A percentile compares a stretch with the other conserved stretches of the same genome.
These are phyloP conservation scores for Botrytis pseudocinerea DNA, from an alignment of 2,329 filamentous ascomycete species.

Conservation along the genomic window DNA sequence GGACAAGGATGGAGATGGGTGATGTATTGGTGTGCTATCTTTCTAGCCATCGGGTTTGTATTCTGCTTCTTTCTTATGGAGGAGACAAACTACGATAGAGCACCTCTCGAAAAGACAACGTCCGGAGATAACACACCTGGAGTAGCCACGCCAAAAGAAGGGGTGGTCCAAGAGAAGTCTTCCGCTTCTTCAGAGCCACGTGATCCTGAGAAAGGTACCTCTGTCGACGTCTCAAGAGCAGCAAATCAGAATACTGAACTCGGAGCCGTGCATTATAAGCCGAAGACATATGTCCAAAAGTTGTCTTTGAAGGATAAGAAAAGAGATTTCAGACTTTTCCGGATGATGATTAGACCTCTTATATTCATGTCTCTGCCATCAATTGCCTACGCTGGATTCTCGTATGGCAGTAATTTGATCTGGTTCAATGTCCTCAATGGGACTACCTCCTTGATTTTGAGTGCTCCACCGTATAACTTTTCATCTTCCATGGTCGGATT, in stretches of 20 bases:
- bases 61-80: conserved; percentile 60
- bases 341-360: conserved; percentile 37
- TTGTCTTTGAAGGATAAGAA: conserved; percentile 34
- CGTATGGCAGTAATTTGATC: conserved; percentile 42
- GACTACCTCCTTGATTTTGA: conserved; percentile 41
- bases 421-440: conserved; percentile 44
- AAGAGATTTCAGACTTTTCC: conserved; percentile 39
- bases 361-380: conserved; percentile 41
- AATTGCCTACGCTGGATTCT: conserved; percentile 42
- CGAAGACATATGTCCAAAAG: conserved; percentile 37
- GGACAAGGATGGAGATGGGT: conserved; percentile 53
- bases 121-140: conserved; percentile 21
- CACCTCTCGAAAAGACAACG: conserved; percentile 24
- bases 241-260: neutral
- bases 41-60: conserved; percentile 50
- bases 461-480: conserved; percentile 42
- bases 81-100: conserved; percentile 52
- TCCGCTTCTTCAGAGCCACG: conserved; percentile 1
- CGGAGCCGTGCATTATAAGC: conserved; percentile 26
- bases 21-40: conserved; percentile 56
- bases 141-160: conserved; percentile 26
- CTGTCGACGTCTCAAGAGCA: neutral
- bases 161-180: neutral
- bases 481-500: conserved; percentile 41
- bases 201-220: conserved; percentile 28